These are phyloP conservation scores for Flueggea neowawraea DNA, from an alignment of 441 rosid species.

Conservation along the genomic window DNA sequence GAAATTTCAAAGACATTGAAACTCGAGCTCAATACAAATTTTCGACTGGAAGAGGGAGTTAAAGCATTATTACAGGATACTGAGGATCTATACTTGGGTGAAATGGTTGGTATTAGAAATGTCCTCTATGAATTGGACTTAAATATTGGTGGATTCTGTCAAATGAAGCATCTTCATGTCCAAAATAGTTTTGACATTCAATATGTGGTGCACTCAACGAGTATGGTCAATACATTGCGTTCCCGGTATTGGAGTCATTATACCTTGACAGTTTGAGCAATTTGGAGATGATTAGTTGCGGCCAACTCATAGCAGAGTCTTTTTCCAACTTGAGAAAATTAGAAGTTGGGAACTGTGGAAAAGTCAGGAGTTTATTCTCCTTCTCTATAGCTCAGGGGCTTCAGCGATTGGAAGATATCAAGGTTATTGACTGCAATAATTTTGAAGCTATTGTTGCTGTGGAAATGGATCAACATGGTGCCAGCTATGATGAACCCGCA, in stretches of 20 bases:
- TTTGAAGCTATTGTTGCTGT: conserved; percentile 5
- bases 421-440: conserved; percentile 3
- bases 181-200: conserved; percentile 7
- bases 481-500: background rate
- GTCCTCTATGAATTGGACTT: conserved; percentile 8
- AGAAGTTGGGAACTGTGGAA: background rate
- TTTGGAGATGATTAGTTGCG: conserved; percentile 3
- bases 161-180: conserved; percentile 12
- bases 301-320: background rate
- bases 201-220: background rate
- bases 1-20: conserved; percentile 8
- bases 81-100: conserved; percentile 11
- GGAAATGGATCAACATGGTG: background rate
- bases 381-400: background rate
- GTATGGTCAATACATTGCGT: background rate
- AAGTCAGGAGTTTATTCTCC: conserved; percentile 1
- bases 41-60: background rate
- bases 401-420: conserved; percentile 3
- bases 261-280: background rate
- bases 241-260: conserved; percentile 1
- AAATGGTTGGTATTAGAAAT: background rate
- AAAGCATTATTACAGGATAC: background rate
- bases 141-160: conserved; percentile 12
- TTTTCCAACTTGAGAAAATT: conserved; percentile 12
- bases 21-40: conserved; percentile 2